A percentile compares a stretch with the other conserved stretches of the same genome.
phyloP scores from a whole-genome alignment of 108 stramenopile species.

The Fragilaria crotonensis region DNA sequence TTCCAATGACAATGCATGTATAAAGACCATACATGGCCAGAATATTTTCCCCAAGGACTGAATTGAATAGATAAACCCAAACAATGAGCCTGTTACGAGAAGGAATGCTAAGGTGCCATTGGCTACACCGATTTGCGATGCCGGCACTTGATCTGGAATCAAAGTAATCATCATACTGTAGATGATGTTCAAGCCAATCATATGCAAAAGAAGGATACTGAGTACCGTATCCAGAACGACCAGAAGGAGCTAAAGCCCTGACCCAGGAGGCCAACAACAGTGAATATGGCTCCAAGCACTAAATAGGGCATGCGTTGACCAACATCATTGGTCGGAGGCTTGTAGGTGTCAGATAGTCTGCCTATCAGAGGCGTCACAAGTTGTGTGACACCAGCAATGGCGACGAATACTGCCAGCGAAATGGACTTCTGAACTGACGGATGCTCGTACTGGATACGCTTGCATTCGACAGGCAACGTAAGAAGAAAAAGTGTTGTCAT shows the following conservation, averaged over 20 bases:
- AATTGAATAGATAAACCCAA: slow-evolving; percentile 52
- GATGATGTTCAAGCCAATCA: slow-evolving; percentile 49
- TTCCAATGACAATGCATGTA: slow-evolving; percentile 20
- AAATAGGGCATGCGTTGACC: slow-evolving; percentile 57
- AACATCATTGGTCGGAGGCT: slow-evolving; percentile 24
- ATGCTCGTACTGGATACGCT: slow-evolving; percentile 34
- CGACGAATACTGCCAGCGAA: slow-evolving; percentile 47
- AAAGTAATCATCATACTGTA: slow-evolving; percentile 65
- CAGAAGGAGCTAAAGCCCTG: slow-evolving; percentile 27
- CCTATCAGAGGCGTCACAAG: slow-evolving; percentile 51
- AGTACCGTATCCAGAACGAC: slow-evolving; percentile 40
- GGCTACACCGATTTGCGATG: slow-evolving; percentile 44
- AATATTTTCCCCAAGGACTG: slow-evolving; percentile 18
- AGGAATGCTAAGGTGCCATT: slow-evolving; percentile 53
- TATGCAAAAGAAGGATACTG: slow-evolving; percentile 34
- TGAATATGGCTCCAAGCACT: slow-evolving; percentile 28
- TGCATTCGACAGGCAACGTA: slow-evolving; percentile 54
- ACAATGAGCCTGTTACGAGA: slow-evolving; percentile 41
- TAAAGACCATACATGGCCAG: slow-evolving; percentile 30
- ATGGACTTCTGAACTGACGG: slow-evolving; percentile 30
- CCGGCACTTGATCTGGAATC: slow-evolving; percentile 51
- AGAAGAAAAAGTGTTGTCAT: slow-evolving; percentile 57
- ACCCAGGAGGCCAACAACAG: slow-evolving; percentile 37
- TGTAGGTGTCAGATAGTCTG: slow-evolving; percentile 41
- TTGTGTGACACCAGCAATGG: slow-evolving; percentile 52